Evolutionary conservation across 805 yeast genomes (phyloP).

Genomic region (Teunomyces barrocoloradensis): DNA sequence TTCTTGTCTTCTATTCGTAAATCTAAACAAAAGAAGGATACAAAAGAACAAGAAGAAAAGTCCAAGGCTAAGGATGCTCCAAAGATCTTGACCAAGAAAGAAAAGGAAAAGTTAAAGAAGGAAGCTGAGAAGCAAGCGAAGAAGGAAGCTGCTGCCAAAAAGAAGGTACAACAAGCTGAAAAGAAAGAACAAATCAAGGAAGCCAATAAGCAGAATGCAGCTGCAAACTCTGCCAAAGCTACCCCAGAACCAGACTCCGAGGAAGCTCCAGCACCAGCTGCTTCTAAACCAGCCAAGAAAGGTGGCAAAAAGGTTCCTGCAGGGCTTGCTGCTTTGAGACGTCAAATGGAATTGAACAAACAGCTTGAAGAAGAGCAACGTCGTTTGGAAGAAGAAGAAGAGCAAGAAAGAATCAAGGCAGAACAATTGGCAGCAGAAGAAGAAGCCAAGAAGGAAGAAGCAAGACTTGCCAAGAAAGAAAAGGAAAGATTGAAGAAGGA

Average conservation of each 20-base stretch:
- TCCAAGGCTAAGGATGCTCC: conserved; percentile 56
- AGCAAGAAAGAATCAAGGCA: conserved; percentile 47
- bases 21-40: conserved; percentile 75
- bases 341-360: conserved; percentile 84
- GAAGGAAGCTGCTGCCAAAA: conserved; percentile 84
- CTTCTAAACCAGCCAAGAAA: conserved; percentile 36
- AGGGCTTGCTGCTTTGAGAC: conserved; percentile 85
- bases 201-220: conserved; percentile 44
- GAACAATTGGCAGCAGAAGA: conserved; percentile 53
- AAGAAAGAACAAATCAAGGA: conserved; percentile 57
- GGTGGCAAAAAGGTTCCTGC: conserved; percentile 83
- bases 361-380: conserved; percentile 83
- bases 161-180: conserved; percentile 67
- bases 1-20: conserved; percentile 81
- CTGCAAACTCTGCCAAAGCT: conserved; percentile 28
- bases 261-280: conserved; percentile 25
- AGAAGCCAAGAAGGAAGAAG: conserved; percentile 63
- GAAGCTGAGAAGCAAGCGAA: conserved; percentile 87
- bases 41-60: conserved; percentile 60
- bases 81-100: conserved; percentile 84
- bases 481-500: conserved; percentile 84
- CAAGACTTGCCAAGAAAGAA: conserved; percentile 70
- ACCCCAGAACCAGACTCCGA: conserved; percentile 37
- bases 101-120: conserved; percentile 91
- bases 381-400: conserved; percentile 69